phyloP scores from a whole-genome alignment of 306 rosid genomes.

The Quercus gilva region DNA sequence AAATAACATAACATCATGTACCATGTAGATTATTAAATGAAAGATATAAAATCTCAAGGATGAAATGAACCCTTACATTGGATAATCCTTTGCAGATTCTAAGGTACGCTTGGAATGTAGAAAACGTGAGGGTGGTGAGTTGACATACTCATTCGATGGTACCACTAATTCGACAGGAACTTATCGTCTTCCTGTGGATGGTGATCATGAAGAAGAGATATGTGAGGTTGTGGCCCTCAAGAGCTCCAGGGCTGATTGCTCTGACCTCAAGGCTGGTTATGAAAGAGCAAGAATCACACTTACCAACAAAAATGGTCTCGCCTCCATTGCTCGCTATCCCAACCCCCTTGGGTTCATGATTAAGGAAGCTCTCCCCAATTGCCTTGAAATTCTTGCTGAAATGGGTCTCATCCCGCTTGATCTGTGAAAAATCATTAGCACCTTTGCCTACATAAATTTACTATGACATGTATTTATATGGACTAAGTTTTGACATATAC shows the following conservation, averaged over 20 bases:
- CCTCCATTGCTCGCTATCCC: slow-evolving; percentile 12
- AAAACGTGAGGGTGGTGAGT: not conserved
- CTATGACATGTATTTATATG: no score
- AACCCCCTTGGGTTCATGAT: slow-evolving; percentile 24
- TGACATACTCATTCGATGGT: not conserved
- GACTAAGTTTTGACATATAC: no score
- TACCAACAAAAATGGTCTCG: slow-evolving; percentile 9
- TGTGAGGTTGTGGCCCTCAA: slow-evolving; percentile 15
- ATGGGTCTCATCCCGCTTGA: no score
- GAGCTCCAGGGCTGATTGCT: slow-evolving; percentile 9
- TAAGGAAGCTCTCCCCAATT: slow-evolving; percentile 7
- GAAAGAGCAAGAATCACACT: slow-evolving; percentile 12
- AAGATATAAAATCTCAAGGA: no score
- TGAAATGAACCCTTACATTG: not conserved
- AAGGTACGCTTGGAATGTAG: slow-evolving; percentile 14
- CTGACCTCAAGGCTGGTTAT: not conserved
- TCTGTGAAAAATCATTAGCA: no score
- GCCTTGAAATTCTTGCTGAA: not conserved
- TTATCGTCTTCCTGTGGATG: not conserved
- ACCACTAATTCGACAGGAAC: slow-evolving; percentile 10
- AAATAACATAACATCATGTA: not conserved
- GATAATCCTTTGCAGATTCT: slow-evolving; percentile 12
- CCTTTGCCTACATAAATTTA: no score
- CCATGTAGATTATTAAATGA: not conserved
- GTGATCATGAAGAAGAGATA: slow-evolving; percentile 16